phyloP scores from a whole-genome alignment of 148 eudicot species.

The Nyssa sinensis region DNA sequence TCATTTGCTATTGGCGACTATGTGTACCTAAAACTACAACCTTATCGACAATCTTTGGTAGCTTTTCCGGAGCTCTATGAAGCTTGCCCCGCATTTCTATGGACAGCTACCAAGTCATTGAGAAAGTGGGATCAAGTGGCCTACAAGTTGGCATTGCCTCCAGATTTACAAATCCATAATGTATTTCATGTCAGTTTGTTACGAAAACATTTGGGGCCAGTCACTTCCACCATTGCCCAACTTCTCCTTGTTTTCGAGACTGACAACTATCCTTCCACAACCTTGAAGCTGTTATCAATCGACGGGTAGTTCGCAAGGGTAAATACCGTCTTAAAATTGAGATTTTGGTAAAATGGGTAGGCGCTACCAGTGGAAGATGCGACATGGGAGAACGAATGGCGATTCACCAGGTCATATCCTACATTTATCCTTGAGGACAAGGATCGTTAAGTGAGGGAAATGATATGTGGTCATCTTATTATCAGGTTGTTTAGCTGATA shows the following conservation, averaged over 20 bases:
- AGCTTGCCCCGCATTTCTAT: too few species aligned
- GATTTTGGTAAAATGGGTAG: neutral
- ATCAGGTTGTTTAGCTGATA: too few species aligned
- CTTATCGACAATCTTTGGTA: neutral
- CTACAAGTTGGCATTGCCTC: neutral
- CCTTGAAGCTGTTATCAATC: neutral
- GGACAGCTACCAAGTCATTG: neutral
- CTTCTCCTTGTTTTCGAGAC: neutral
- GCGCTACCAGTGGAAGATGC: neutral
- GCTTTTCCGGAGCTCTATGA: neutral
- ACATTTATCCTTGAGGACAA: too few species aligned
- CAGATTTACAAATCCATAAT: neutral
- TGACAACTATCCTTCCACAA: neutral
- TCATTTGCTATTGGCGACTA: neutral
- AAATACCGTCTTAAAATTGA: neutral
- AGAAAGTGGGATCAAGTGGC: neutral
- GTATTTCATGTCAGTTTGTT: neutral
- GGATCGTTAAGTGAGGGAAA: too few species aligned
- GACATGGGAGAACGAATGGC: neutral
- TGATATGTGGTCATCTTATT: too few species aligned
- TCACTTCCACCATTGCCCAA: neutral
- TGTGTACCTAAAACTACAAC: conserved; percentile 1
- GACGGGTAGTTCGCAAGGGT: too few species aligned
- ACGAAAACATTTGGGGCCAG: neutral
- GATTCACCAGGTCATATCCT: too few species aligned